These are phyloP conservation scores for Plasmodium reichenowi DNA, from an alignment of 169 alveolate species.

Conservation along the genomic window DNA sequence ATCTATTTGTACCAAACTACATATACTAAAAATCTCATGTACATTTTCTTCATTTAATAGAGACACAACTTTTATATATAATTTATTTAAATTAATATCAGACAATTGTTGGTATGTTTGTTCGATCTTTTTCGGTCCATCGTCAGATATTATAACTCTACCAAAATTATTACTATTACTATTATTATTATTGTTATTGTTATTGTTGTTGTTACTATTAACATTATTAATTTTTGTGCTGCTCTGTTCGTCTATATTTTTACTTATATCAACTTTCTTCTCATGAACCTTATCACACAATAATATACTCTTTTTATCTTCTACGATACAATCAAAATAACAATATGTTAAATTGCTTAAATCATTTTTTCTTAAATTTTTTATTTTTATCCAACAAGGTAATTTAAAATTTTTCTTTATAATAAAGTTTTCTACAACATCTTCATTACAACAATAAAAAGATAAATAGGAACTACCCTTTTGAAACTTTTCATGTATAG, in stretches of 20 bases:
- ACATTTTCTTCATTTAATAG: slow-evolving; percentile 51
- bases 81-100: slow-evolving; percentile 53
- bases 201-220: too few relatives aligned
- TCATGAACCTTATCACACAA: slow-evolving; percentile 17
- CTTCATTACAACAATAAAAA: slow-evolving; percentile 75
- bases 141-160: slow-evolving; percentile 1
- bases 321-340: slow-evolving; percentile 42
- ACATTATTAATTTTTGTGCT: not conserved
- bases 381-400: slow-evolving; percentile 71
- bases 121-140: slow-evolving; percentile 17
- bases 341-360: slow-evolving; percentile 54
- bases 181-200: too few relatives aligned
- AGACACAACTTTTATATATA: slow-evolving; percentile 46
- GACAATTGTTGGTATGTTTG: not conserved
- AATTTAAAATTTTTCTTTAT: slow-evolving; percentile 53
- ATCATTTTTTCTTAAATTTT: slow-evolving; percentile 25
- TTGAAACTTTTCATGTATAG: slow-evolving; percentile 33
- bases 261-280: not conserved
- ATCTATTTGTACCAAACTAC: slow-evolving; percentile 29
- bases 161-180: too few relatives aligned
- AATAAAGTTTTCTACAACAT: slow-evolving; percentile 58
- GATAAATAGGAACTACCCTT: slow-evolving; percentile 43
- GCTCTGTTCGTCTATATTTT: not conserved
- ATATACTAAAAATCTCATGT: slow-evolving; percentile 61
- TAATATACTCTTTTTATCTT: slow-evolving; percentile 24